phyloP scores from a whole-genome alignment of 176 grass and related monocot genomes.

The Oryza coarctata region DNA sequence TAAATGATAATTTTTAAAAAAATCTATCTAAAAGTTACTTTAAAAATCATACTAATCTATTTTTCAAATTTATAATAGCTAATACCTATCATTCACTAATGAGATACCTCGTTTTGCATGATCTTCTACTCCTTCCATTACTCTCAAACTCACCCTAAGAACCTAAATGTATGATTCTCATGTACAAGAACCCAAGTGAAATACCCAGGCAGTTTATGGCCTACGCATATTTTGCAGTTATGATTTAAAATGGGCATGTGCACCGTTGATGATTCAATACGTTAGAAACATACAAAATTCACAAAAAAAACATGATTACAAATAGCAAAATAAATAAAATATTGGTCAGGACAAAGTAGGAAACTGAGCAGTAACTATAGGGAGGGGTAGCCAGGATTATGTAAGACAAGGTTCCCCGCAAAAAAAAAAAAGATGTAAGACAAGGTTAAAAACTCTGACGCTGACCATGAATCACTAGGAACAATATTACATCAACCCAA shows the following conservation, averaged over 20 bases:
- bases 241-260: background rate
- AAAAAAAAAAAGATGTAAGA: too few species aligned
- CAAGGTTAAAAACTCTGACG: background rate
- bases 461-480: background rate
- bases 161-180: background rate
- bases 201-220: background rate
- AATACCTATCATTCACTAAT: too few species aligned
- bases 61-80: too few species aligned
- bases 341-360: background rate
- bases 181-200: background rate
- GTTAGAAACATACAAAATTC: background rate
- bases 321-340: background rate
- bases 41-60: too few species aligned
- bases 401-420: background rate
- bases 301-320: background rate
- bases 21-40: too few species aligned
- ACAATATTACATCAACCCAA: constrained; percentile 7
- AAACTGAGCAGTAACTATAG: background rate
- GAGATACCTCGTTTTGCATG: too few species aligned
- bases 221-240: background rate
- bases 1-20: too few species aligned
- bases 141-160: too few species aligned
- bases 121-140: too few species aligned
- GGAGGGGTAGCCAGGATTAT: background rate
- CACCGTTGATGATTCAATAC: background rate